Evolutionary conservation across 1,284 basidiomycete species (phyloP).

Genomic region (Ganoderma boninense): DNA sequence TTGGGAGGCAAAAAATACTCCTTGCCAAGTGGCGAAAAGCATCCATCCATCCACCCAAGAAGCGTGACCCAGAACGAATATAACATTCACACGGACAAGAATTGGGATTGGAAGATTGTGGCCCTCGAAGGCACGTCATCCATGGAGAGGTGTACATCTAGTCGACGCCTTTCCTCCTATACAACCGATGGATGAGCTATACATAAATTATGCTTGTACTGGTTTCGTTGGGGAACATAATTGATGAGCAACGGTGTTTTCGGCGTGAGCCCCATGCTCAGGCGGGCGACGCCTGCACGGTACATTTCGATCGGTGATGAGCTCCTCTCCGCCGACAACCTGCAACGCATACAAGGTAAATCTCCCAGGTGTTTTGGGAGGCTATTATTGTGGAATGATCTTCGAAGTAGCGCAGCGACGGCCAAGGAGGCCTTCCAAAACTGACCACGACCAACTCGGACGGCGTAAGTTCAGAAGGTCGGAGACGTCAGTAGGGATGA

Average conservation of each 20-base stretch:
- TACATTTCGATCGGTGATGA: background rate
- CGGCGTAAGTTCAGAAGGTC: background rate
- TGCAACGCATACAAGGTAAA: background rate
- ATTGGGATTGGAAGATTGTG: no score
- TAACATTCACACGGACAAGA: no score
- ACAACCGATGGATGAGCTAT: no score
- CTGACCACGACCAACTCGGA: background rate
- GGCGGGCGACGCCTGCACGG: background rate
- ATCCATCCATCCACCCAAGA: no score
- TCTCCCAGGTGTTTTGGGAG: background rate
- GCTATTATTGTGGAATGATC: background rate
- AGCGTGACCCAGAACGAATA: no score
- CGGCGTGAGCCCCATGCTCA: background rate
- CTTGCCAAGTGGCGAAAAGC: no score
- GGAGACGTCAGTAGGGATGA: background rate
- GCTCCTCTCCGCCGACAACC: background rate
- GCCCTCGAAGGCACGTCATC: no score
- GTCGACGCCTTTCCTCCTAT: no score
- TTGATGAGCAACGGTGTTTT: background rate
- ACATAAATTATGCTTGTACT: no score
- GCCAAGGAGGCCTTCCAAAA: background rate
- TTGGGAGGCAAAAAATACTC: conserved; percentile 48
- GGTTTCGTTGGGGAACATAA: no score
- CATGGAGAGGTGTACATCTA: no score
- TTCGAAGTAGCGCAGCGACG: background rate